Evolutionary conservation across 352 stramenopile genomes (phyloP).

Genomic region (Phytophthora macrochlamydospora): DNA sequence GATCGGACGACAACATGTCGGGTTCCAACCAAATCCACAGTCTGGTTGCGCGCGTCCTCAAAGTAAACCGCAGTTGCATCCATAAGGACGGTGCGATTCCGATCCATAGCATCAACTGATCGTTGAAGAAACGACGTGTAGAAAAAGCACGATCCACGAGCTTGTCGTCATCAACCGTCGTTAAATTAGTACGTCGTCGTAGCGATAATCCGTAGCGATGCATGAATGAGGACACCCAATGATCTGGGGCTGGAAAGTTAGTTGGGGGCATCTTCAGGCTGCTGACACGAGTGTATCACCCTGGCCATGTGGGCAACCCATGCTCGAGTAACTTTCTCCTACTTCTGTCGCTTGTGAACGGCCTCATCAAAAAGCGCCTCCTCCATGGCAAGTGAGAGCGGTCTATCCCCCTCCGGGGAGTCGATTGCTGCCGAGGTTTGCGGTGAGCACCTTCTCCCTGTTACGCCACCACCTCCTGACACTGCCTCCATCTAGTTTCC

Average conservation of each 20-base stretch:
- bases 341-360: slow-evolving; percentile 6
- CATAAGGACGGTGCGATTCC: slow-evolving; percentile 24
- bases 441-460: slow-evolving; percentile 1
- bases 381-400: slow-evolving; percentile 6
- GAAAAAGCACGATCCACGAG: slow-evolving; percentile 14
- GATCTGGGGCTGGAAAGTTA: slow-evolving; percentile 21
- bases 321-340: slow-evolving; percentile 15
- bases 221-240: slow-evolving; percentile 36
- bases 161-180: slow-evolving; percentile 15
- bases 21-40: slow-evolving; percentile 18
- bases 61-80: slow-evolving; percentile 38
- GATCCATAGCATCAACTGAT: slow-evolving; percentile 9
- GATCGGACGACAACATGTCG: slow-evolving; percentile 28
- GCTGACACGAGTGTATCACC: slow-evolving; percentile 6
- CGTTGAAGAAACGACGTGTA: slow-evolving; percentile 16
- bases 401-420: neutral
- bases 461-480: slow-evolving; percentile 25
- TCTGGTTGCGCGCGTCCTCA: slow-evolving; percentile 21
- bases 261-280: neutral
- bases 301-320: slow-evolving; percentile 23
- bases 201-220: slow-evolving; percentile 29
- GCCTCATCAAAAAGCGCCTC: slow-evolving; percentile 12
- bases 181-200: slow-evolving; percentile 26
- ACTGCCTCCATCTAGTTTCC: slow-evolving; percentile 11
- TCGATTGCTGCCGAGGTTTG: neutral